Conservation (phyloP, 176 grass and related monocot species). For the Thinopyrum elongatum region DNA sequence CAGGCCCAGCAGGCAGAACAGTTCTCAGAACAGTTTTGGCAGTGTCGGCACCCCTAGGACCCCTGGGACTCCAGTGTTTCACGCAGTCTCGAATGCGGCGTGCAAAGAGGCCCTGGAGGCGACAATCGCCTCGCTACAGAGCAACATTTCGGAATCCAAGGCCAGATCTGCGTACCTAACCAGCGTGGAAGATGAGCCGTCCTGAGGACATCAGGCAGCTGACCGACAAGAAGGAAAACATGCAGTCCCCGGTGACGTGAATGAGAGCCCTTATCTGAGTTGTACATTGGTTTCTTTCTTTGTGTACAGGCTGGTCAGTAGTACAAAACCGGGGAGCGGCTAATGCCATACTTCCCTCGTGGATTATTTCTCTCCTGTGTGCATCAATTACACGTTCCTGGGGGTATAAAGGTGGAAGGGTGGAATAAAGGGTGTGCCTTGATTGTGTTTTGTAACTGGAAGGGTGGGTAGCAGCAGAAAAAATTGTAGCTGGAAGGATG, state of each 20-base stretch:
- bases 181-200: too few relatives aligned
- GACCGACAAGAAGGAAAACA: too few relatives aligned
- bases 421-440: constrained; percentile 18
- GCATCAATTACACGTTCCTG: constrained; percentile 35
- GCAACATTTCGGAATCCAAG: constrained; percentile 61
- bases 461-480: too few relatives aligned
- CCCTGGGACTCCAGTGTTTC: constrained; percentile 38
- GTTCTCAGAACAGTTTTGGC: too few relatives aligned
- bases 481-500: too few relatives aligned
- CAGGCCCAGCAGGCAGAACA: constrained; percentile 77
- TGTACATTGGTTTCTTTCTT: constrained; percentile 18
- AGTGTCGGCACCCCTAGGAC: constrained; percentile 55
- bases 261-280: constrained; percentile 58
- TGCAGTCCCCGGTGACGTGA: constrained; percentile 66
- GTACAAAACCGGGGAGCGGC: constrained; percentile 17
- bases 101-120: constrained; percentile 58
- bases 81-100: constrained; percentile 20
- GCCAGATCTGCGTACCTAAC: constrained; percentile 54
- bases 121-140: constrained; percentile 61
- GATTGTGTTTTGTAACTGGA: constrained; percentile 39
- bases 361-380: constrained; percentile 38
- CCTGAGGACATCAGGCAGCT: too few relatives aligned
- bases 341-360: constrained; percentile 32
- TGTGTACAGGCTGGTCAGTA: constrained; percentile 31
- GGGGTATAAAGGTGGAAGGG: constrained; percentile 21